These are phyloP conservation scores for Didymella keratinophila DNA, from an alignment of 2,329 filamentous ascomycete species.

Conservation along the genomic window DNA sequence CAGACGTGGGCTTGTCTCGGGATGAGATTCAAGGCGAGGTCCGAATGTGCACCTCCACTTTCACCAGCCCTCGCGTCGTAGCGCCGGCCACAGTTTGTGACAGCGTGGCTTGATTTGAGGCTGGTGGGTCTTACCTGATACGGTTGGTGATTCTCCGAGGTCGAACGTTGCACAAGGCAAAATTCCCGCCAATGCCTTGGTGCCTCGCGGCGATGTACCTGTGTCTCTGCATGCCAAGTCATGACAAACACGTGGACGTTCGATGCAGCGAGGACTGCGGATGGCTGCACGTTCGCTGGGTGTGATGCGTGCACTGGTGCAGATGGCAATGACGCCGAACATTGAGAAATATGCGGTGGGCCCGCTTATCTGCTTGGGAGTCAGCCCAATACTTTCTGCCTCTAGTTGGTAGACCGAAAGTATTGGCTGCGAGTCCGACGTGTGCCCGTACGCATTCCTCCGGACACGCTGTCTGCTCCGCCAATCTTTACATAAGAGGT, in stretches of 20 bases:
- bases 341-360: constrained; percentile 22
- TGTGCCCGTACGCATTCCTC: constrained; percentile 17
- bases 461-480: constrained; percentile 3
- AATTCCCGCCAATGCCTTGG: constrained; percentile 33
- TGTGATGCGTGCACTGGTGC: constrained; percentile 5
- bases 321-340: constrained; percentile 16
- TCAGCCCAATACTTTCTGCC: constrained; percentile 19
- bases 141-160: constrained; percentile 23
- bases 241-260: constrained; percentile 10
- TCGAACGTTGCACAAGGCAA: constrained; percentile 18
- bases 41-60: constrained; percentile 30
- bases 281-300: background rate
- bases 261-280: constrained; percentile 1
- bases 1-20: constrained; percentile 31
- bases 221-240: constrained; percentile 19
- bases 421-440: constrained; percentile 29
- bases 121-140: constrained; percentile 37
- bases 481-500: constrained; percentile 11
- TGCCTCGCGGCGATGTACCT: constrained; percentile 10
- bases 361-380: constrained; percentile 23
- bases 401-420: constrained; percentile 21
- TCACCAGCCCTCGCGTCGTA: constrained; percentile 30
- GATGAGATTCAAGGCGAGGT: constrained; percentile 27
- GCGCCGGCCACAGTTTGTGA: constrained; percentile 23
- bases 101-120: constrained; percentile 43